Evolutionary conservation across 371 early-diverging fungal species (phyloP).

Genomic region (Mucor lusitanicus): DNA sequence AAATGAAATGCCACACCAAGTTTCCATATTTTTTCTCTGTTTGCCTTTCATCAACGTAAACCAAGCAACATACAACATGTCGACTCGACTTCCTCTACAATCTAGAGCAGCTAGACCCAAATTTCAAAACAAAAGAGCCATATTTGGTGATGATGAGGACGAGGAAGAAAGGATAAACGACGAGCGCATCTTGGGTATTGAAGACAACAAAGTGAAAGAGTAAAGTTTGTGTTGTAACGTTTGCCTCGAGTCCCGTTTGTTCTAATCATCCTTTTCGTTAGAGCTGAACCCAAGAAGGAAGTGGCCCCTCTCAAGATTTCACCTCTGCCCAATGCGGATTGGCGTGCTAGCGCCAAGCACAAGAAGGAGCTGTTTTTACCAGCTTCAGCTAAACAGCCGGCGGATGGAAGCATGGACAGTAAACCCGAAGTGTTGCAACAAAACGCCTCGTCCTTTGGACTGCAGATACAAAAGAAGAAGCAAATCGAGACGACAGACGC

Average conservation of each 20-base stretch:
- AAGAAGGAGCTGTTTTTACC: slow-evolving; percentile 51
- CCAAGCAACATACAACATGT: slow-evolving; percentile 15
- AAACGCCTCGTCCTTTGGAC: slow-evolving; percentile 20
- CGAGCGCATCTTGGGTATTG: slow-evolving; percentile 54
- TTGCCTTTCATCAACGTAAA: background rate
- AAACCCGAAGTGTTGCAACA: slow-evolving; percentile 19
- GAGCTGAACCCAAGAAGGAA: slow-evolving; percentile 44
- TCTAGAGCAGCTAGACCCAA: slow-evolving; percentile 23
- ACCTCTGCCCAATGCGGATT: slow-evolving; percentile 51
- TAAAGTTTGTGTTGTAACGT: slow-evolving; percentile 18
- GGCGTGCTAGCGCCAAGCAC: slow-evolving; percentile 41
- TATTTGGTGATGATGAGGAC: slow-evolving; percentile 48
- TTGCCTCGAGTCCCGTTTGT: background rate
- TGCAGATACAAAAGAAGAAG: slow-evolving; percentile 42
- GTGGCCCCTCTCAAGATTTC: slow-evolving; percentile 48
- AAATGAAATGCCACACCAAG: background rate
- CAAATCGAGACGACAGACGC: slow-evolving; percentile 2
- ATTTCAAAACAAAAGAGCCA: slow-evolving; percentile 21
- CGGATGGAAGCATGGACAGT: background rate
- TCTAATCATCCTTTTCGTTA: slow-evolving; percentile 10
- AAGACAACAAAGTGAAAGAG: slow-evolving; percentile 57
- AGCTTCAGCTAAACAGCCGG: slow-evolving; percentile 19
- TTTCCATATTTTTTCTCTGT: background rate
- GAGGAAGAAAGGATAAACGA: slow-evolving; percentile 37
- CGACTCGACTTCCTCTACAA: slow-evolving; percentile 25